A percentile compares a stretch with the other conserved stretches of the same genome.
These are phyloP conservation scores for Globisporangium alternatum DNA, from an alignment of 352 stramenopile genomes.

Conservation along the genomic window DNA sequence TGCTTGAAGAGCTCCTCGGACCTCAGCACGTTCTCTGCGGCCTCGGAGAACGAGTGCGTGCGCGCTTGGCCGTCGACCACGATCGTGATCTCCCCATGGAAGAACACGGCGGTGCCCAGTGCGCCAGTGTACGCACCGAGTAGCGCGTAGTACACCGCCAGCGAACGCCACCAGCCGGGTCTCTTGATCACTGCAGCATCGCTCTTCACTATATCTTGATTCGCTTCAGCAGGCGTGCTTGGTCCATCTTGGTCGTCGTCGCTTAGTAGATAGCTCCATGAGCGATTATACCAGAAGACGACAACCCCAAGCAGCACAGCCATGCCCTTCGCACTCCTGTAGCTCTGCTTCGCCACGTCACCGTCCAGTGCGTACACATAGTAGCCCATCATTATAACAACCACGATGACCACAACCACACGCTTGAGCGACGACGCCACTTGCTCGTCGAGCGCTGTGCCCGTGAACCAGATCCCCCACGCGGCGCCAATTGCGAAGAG, in stretches of 20 bases:
- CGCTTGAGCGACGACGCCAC: constrained; percentile 2
- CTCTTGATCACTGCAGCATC: background rate
- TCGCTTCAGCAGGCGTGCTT: background rate
- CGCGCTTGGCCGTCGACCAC: background rate
- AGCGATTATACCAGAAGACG: constrained; percentile 9
- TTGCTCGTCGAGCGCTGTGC: constrained; percentile 14
- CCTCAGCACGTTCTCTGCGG: constrained; percentile 4
- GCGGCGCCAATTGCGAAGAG: constrained; percentile 19
- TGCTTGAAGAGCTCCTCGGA: constrained; percentile 8
- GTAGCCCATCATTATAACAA: background rate
- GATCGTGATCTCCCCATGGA: constrained; percentile 12
- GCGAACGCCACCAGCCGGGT: constrained; percentile 10
- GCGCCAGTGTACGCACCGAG: constrained; percentile 5
- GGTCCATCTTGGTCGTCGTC: background rate
- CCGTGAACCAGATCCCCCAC: constrained; percentile 18
- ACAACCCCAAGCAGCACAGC: constrained; percentile 2
- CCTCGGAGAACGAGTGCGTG: constrained; percentile 8
- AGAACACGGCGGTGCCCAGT: background rate
- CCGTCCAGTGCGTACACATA: background rate
- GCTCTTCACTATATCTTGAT: background rate
- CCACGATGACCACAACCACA: background rate
- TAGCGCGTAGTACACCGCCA: constrained; percentile 5
- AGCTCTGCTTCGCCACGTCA: background rate
- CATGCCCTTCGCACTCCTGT: background rate
- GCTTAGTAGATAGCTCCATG: background rate